A percentile compares a stretch with the other conserved stretches of the same genome.
phyloP scores from a whole-genome alignment of 257 asterid species.

The Fraxinus excelsior region DNA sequence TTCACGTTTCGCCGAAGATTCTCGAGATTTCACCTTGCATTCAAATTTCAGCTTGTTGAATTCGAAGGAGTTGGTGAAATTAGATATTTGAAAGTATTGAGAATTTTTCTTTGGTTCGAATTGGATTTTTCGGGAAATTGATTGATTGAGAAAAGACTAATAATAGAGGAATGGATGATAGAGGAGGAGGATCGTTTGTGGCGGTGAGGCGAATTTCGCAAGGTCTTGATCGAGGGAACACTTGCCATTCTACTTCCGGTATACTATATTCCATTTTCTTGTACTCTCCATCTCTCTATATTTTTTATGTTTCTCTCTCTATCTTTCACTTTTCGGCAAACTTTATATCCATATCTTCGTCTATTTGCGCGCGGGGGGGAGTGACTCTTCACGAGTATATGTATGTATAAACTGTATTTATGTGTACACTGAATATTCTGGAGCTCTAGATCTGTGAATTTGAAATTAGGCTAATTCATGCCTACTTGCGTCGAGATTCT shows the following conservation, averaged over 20 bases:
- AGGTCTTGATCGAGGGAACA: constrained; percentile 78
- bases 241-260: constrained; percentile 92
- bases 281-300: constrained; percentile 1
- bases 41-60: constrained; percentile 12
- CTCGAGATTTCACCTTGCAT: constrained; percentile 17
- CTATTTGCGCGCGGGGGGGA: constrained; percentile 12
- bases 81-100: not conserved
- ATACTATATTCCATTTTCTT: constrained; percentile 18
- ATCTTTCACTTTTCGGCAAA: constrained; percentile 26
- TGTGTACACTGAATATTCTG: constrained; percentile 27
- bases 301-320: constrained; percentile 20
- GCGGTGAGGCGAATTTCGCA: constrained; percentile 95
- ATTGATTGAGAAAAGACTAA: constrained; percentile 23
- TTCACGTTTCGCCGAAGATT: constrained; percentile 24
- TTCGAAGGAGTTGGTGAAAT: not conserved
- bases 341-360: constrained; percentile 23
- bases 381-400: constrained; percentile 12
- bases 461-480: constrained; percentile 51
- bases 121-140: constrained; percentile 8
- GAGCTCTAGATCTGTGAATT: constrained; percentile 61
- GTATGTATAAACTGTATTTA: constrained; percentile 15
- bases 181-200: constrained; percentile 87
- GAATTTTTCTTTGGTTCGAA: constrained; percentile 13
- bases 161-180: constrained; percentile 64
- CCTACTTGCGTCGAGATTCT: constrained; percentile 61